Evolutionary conservation across 305 asterid genomes (phyloP).

Genomic region (Plantago coronopus): DNA sequence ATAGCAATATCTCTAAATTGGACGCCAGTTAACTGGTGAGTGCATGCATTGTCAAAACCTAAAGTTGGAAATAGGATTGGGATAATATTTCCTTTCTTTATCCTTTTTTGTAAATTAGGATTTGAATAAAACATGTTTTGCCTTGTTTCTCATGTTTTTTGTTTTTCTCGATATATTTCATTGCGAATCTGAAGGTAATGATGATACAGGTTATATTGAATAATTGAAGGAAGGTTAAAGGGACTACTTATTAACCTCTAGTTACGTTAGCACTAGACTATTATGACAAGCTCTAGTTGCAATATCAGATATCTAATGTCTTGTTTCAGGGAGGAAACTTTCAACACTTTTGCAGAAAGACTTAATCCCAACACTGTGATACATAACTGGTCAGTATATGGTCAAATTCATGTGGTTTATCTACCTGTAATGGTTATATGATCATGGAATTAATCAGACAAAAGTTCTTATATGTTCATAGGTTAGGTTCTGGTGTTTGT

Average conservation of each 20-base stretch:
- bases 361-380: slow-evolving; percentile 78
- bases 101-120: background rate
- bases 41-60: slow-evolving; percentile 8
- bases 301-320: slow-evolving; percentile 21
- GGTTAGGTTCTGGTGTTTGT: slow-evolving; percentile 86
- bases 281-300: slow-evolving; percentile 13
- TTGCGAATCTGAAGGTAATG: slow-evolving; percentile 15
- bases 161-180: slow-evolving; percentile 10
- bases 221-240: slow-evolving; percentile 16
- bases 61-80: background rate
- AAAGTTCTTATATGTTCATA: slow-evolving; percentile 25
- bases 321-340: slow-evolving; percentile 82
- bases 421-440: slow-evolving; percentile 9
- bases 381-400: slow-evolving; percentile 72
- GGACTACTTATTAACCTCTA: slow-evolving; percentile 15
- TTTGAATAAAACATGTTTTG: too few species aligned
- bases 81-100: slow-evolving; percentile 5
- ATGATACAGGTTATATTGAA: slow-evolving; percentile 4
- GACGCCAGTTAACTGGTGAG: slow-evolving; percentile 94
- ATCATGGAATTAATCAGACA: too few species aligned
- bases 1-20: slow-evolving; percentile 67
- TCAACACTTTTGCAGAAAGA: slow-evolving; percentile 61
- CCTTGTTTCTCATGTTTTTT: too few species aligned
- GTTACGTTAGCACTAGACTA: background rate
- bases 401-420: slow-evolving; percentile 14